Conservation (phyloP, 768 basidiomycete species). For the Kwoniella mangroviensis region DNA sequence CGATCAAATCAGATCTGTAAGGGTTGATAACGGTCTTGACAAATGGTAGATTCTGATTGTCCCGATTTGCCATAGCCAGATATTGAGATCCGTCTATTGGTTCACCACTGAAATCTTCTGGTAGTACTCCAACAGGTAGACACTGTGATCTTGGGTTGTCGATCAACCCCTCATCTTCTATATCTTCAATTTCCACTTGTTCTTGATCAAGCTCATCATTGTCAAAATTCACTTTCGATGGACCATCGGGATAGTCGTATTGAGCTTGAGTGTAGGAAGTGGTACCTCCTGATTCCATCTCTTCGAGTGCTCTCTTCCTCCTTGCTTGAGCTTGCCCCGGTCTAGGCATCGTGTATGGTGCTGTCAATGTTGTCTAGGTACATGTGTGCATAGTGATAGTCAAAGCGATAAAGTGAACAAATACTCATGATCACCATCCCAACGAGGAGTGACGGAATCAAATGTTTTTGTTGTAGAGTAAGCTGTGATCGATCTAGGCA, state of each 20-base stretch:
- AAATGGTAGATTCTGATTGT: slow-evolving; percentile 31
- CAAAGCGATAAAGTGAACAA: too few relatives aligned
- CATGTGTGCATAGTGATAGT: too few relatives aligned
- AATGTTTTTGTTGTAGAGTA: neutral
- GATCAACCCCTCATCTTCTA: neutral
- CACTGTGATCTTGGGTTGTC: slow-evolving; percentile 42
- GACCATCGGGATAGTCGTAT: slow-evolving; percentile 3
- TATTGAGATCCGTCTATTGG: slow-evolving; percentile 57
- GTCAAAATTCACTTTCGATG: neutral
- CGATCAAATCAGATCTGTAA: slow-evolving; percentile 2
- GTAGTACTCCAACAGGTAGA: slow-evolving; percentile 56
- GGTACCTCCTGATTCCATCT: slow-evolving; percentile 3
- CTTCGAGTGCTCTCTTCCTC: slow-evolving; percentile 7
- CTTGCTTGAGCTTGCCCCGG: slow-evolving; percentile 13
- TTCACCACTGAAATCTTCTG: slow-evolving; percentile 52
- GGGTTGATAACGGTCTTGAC: slow-evolving; percentile 32
- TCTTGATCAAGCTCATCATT: neutral
- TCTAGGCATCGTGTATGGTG: slow-evolving; percentile 8
- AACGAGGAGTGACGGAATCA: neutral
- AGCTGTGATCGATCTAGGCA: slow-evolving; percentile 3
- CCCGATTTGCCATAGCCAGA: slow-evolving; percentile 46
- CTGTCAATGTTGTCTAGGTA: too few relatives aligned
- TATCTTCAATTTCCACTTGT: slow-evolving; percentile 2
- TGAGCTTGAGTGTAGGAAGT: neutral
- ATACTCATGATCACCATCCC: too few relatives aligned